phyloP scores from a whole-genome alignment of 192 early-diverging fungal genomes.

The Podila horticola region DNA sequence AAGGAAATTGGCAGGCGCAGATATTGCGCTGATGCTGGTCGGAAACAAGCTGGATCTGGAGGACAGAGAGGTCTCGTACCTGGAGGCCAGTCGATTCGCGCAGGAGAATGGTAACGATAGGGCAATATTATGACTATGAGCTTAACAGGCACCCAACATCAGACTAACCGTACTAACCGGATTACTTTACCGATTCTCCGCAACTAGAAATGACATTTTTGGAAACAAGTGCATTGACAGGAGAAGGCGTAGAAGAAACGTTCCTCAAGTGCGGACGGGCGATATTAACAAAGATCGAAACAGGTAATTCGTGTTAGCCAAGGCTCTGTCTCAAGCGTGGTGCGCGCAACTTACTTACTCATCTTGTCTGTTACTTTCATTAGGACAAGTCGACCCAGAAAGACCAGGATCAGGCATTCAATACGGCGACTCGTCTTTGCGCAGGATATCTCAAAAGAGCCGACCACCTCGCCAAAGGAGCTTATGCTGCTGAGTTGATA shows the following conservation, averaged over 20 bases:
- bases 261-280: constrained; percentile 64
- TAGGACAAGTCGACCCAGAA: constrained; percentile 63
- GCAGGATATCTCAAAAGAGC: constrained; percentile 62
- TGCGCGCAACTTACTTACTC: neutral
- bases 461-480: constrained; percentile 54
- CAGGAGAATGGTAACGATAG: constrained; percentile 55
- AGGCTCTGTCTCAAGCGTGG: neutral
- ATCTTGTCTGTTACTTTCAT: neutral
- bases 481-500: constrained; percentile 52
- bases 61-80: constrained; percentile 60
- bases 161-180: too few species aligned
- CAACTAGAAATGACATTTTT: constrained; percentile 65
- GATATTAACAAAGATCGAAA: constrained; percentile 64
- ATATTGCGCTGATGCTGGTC: constrained; percentile 75
- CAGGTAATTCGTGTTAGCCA: constrained; percentile 31
- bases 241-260: constrained; percentile 65
- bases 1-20: constrained; percentile 70
- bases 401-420: constrained; percentile 63
- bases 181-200: too few species aligned
- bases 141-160: too few species aligned
- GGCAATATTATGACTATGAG: neutral
- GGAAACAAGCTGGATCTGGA: constrained; percentile 77
- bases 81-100: constrained; percentile 64
- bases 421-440: constrained; percentile 61
- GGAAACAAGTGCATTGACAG: constrained; percentile 68